A percentile compares a stretch with the other conserved stretches of the same genome.
phyloP scores from a whole-genome alignment of 768 basidiomycete genomes.

The Tricholoma sp. region DNA sequence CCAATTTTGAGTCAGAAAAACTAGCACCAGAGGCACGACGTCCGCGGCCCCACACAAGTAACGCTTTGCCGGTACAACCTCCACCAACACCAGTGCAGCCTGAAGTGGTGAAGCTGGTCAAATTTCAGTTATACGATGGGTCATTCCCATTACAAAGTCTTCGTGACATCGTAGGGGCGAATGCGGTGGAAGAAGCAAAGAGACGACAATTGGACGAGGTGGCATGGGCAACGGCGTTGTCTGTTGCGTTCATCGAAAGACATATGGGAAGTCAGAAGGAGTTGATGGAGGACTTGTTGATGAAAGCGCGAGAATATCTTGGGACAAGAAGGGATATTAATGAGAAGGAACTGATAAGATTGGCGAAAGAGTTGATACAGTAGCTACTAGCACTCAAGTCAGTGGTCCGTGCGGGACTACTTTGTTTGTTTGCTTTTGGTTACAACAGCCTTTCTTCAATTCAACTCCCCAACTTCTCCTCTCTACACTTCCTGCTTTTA shows the following conservation, averaged over 20 bases:
- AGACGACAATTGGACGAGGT: constrained; percentile 25
- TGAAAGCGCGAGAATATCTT: constrained; percentile 39
- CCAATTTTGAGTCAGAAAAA: constrained; percentile 15
- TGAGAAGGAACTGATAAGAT: neutral
- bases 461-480: constrained; percentile 19
- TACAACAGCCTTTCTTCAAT: constrained; percentile 12
- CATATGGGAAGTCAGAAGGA: constrained; percentile 33
- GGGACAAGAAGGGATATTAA: constrained; percentile 6
- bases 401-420: constrained; percentile 31
- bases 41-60: neutral
- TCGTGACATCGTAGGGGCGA: constrained; percentile 29
- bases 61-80: neutral
- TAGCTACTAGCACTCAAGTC: neutral
- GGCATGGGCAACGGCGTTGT: constrained; percentile 47
- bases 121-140: constrained; percentile 41
- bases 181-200: constrained; percentile 25
- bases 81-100: constrained; percentile 12
- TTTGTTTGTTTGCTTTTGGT: constrained; percentile 20
- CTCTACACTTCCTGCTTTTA: constrained; percentile 21
- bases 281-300: constrained; percentile 35
- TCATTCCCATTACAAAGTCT: constrained; percentile 38
- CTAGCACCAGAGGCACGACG: constrained; percentile 10
- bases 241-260: constrained; percentile 39
- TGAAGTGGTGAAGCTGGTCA: constrained; percentile 31
- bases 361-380: neutral